Percentiles rank a stretch among this genome's conserved stretches.
Evolutionary conservation across 2,329 filamentous ascomycete species (phyloP).

Genomic region (Exophiala mesophila): DNA sequence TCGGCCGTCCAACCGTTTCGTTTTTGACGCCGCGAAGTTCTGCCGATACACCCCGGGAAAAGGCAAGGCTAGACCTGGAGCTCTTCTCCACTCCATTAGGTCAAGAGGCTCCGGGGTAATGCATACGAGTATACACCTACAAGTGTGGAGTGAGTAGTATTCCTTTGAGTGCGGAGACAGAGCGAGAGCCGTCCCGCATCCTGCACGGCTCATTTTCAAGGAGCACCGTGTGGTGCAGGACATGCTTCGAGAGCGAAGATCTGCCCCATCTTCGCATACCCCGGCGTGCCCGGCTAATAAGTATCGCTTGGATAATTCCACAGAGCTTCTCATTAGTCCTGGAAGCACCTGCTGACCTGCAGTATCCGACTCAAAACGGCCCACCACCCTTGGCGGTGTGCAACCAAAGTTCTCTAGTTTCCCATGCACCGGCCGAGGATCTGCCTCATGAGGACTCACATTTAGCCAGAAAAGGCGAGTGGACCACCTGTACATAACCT

Average conservation of each 20-base stretch:
- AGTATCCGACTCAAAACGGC: conserved; percentile 1
- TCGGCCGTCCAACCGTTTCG: conserved; percentile 2
- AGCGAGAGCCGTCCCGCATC: conserved; percentile 1
- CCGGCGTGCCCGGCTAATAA: conserved; percentile 1
- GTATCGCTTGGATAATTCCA: conserved; percentile 6
- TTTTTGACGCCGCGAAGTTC: conserved; percentile 3
- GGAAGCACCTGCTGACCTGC: background rate
- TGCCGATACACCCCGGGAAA: conserved; percentile 2
- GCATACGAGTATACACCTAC: background rate
- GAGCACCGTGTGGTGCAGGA: conserved; percentile 1
- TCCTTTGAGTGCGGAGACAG: background rate
- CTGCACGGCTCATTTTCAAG: conserved; percentile 1
- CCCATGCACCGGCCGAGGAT: background rate
- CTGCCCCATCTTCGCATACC: conserved; percentile 3
- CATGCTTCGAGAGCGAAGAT: conserved; percentile 1
- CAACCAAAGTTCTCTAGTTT: background rate
- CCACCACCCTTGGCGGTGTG: background rate
- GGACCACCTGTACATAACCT: conserved; percentile 3
- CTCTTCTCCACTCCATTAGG: conserved; percentile 1
- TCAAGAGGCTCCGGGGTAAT: conserved; percentile 2
- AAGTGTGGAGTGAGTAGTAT: background rate
- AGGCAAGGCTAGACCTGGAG: conserved; percentile 1
- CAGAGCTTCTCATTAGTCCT: conserved; percentile 6
- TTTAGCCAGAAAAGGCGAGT: conserved; percentile 2
- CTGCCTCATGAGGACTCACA: background rate